Percentiles rank a stretch among this genome's conserved stretches.
Evolutionary conservation across 1,139 yeast genomes (phyloP).

Genomic region (Hyphopichia fennica): DNA sequence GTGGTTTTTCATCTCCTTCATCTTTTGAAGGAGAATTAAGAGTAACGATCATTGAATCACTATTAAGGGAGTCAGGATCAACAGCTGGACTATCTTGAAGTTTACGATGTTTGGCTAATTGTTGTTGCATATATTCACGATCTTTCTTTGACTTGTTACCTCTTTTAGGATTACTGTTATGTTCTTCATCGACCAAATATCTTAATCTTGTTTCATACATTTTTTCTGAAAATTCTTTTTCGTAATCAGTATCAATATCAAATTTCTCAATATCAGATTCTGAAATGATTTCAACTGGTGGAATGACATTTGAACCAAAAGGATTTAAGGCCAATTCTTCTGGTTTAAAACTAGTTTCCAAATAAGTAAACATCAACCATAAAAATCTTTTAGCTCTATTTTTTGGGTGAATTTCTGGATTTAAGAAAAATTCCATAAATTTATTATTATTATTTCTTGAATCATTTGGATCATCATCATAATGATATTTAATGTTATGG

Average conservation of each 20-base stretch:
- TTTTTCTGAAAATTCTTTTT: conserved; percentile 65
- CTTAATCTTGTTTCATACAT: conserved; percentile 65
- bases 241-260: conserved; percentile 72
- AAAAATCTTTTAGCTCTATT: conserved; percentile 72
- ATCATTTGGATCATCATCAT: conserved; percentile 18
- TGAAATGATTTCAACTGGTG: conserved; percentile 43
- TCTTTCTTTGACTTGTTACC: conserved; percentile 34
- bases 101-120: conserved; percentile 7
- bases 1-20: not conserved
- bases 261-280: conserved; percentile 42
- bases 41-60: not conserved
- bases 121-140: conserved; percentile 13
- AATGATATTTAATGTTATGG: conserved; percentile 41
- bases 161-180: conserved; percentile 32
- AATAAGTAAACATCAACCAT: conserved; percentile 80
- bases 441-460: conserved; percentile 20
- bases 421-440: conserved; percentile 68
- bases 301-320: conserved; percentile 56
- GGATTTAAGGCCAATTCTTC: conserved; percentile 62
- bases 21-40: not conserved
- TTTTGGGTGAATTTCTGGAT: conserved; percentile 50
- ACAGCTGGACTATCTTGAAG: conserved; percentile 14
- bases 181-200: conserved; percentile 53
- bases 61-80: conserved; percentile 2
- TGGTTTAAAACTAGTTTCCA: conserved; percentile 65